Percentiles rank a stretch among this genome's conserved stretches.
Conservation (phyloP, 2,329 filamentous ascomycete genomes). For the Pyrenochaeta sp. region DNA sequence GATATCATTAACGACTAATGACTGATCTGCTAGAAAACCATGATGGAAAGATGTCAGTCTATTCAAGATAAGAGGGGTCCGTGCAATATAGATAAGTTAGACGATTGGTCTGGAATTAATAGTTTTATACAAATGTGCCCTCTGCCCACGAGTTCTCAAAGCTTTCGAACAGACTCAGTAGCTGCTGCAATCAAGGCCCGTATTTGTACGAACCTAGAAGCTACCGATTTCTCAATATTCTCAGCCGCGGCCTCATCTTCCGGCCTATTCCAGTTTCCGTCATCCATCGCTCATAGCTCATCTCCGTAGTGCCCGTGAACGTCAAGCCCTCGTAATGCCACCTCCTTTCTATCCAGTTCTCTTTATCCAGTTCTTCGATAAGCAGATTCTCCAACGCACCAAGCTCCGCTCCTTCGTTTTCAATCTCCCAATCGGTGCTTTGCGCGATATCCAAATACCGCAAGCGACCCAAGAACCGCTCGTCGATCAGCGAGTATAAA, state of each 20-base stretch:
- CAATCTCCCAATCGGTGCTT: constrained; percentile 51
- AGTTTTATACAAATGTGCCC: background rate
- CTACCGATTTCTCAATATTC: constrained; percentile 32
- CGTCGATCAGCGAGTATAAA: constrained; percentile 52
- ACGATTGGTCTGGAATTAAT: background rate
- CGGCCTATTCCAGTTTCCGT: constrained; percentile 24
- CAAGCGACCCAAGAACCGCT: constrained; percentile 51
- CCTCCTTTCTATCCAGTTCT: constrained; percentile 47
- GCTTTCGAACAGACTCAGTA: background rate
- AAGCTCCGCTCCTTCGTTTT: constrained; percentile 44
- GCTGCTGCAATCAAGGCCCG: background rate
- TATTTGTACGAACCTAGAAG: background rate
- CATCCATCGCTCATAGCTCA: constrained; percentile 37
- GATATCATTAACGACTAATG: constrained; percentile 4
- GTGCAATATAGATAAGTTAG: constrained; percentile 3
- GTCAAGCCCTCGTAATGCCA: constrained; percentile 44
- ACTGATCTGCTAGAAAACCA: background rate
- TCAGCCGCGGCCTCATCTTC: constrained; percentile 34
- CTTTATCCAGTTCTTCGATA: constrained; percentile 47
- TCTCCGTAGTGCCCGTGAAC: constrained; percentile 2
- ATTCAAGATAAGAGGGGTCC: background rate
- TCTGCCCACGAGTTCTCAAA: background rate
- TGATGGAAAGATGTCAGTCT: background rate
- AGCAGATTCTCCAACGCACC: constrained; percentile 52
- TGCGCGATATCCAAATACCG: constrained; percentile 49